Percentiles rank a stretch among this genome's conserved stretches.
These are phyloP conservation scores for Blastocystis sp. DNA, from an alignment of 352 stramenopile genomes.

Conservation along the genomic window DNA sequence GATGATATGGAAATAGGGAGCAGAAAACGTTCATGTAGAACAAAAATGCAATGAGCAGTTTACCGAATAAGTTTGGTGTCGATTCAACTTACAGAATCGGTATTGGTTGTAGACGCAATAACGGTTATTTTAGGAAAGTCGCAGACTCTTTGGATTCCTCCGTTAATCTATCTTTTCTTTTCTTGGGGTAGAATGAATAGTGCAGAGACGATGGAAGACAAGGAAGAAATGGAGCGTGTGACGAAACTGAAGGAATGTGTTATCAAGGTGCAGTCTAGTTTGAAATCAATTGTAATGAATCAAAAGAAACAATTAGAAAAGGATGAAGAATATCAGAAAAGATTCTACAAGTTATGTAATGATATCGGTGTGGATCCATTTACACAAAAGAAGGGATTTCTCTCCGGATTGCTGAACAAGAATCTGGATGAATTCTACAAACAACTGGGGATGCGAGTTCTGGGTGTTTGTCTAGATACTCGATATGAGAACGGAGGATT, in stretches of 20 bases:
- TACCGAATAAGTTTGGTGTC: no score
- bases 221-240: conserved; percentile 10
- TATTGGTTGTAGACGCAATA: no score
- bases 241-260: background rate
- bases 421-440: conserved; percentile 58
- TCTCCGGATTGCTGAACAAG: conserved; percentile 35
- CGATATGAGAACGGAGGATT: conserved; percentile 54
- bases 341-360: conserved; percentile 59
- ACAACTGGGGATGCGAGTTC: conserved; percentile 44
- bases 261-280: conserved; percentile 25
- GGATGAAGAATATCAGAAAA: conserved; percentile 56
- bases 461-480: conserved; percentile 36
- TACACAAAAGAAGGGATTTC: conserved; percentile 59
- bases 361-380: conserved; percentile 60
- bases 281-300: conserved; percentile 39
- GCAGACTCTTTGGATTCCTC: background rate
- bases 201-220: background rate
- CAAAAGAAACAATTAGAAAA: conserved; percentile 30
- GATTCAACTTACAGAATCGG: no score
- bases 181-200: no score
- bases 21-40: no score
- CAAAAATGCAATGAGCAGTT: no score
- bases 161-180: no score
- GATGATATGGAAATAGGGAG: no score
- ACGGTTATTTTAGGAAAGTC: background rate